Conservation (phyloP, 441 rosid genomes). For the Adansonia rubrostipa region DNA sequence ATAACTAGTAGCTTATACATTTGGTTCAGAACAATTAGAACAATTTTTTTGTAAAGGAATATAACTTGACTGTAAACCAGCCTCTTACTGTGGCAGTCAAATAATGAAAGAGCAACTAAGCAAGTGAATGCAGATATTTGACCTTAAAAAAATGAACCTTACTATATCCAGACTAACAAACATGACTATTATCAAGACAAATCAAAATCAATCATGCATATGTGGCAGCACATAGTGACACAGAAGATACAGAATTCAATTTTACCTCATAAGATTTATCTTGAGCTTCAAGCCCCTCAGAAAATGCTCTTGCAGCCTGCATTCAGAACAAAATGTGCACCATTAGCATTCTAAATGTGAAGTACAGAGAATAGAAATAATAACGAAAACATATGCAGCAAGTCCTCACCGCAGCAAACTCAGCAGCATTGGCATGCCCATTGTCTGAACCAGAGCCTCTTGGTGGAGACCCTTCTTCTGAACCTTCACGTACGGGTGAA, state of each 20-base stretch:
- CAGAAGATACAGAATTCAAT: slow-evolving; percentile 1
- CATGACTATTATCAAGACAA: slow-evolving; percentile 13
- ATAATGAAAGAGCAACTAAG: background rate
- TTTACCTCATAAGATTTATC: slow-evolving; percentile 65
- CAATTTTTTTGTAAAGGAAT: background rate
- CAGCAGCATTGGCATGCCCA: slow-evolving; percentile 56
- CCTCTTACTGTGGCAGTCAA: background rate
- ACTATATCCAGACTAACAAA: slow-evolving; percentile 1
- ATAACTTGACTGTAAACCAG: background rate
- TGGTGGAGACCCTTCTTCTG: slow-evolving; percentile 81
- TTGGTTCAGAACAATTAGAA: background rate
- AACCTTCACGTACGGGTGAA: slow-evolving; percentile 78
- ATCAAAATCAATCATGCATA: background rate
- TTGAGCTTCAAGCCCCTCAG: slow-evolving; percentile 47
- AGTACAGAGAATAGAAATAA: background rate
- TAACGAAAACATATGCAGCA: background rate
- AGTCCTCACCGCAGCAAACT: slow-evolving; percentile 53
- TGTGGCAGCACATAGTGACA: background rate
- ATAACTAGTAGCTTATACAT: background rate
- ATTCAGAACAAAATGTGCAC: slow-evolving; percentile 29
- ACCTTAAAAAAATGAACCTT: slow-evolving; percentile 4
- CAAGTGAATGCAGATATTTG: background rate
- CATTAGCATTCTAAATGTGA: slow-evolving; percentile 18
- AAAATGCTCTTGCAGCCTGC: slow-evolving; percentile 53
- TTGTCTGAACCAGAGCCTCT: slow-evolving; percentile 63